Evolutionary conservation across 495 filamentous ascomycete genomes (phyloP), one percentile per base, ranked within the genome.

Genomic region (Polyplosphaeria fusca): DNA sequence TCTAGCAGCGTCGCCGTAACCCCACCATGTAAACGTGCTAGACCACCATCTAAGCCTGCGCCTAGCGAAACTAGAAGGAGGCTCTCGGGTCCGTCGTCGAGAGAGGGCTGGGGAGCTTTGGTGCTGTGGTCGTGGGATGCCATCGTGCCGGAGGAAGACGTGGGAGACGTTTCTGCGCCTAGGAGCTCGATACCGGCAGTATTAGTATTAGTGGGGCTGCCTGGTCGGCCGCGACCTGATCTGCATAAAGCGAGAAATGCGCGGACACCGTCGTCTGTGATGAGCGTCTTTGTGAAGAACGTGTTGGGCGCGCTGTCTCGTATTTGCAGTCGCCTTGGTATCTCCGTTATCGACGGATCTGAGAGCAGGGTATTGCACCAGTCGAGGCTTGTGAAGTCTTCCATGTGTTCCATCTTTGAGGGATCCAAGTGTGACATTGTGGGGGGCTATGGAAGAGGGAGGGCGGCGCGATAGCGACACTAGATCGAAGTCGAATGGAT

Each of bases 341-440:
- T 54, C 20, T 45, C 30, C 3, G 50, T 32, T 3, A 54, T 27
- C 19, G 38, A 18, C 1, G 50, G 50, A 25, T 54, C 50, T 2
- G 50, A 43, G 50, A 54, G 50, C 12, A 54, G 20, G 14, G 20
- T 20, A 9, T 44, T 41, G 26, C 50, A 54, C 50, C 50, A 54
- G n/a, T 43, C 50, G 38, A 40, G 50, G 22, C 16, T 7, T 3
- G 50, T 54, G 25, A 54, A 54, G 50, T 54, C 50, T 54, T 54
- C 50, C 4, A 54, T 23, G 25, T 54, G 50, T 26, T 54, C 50
- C 2, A 32, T 54, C 22, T 5, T 38, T 43, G 40, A 18, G 7
- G 40, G 40, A 9, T n/a, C 7, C 40, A 19, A 5, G 40, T 43
- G 5, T n/a, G 40, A 5, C 13, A n/a, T 43, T 43, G 40, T 22